These are phyloP conservation scores for Curvularia verruculosa DNA, from an alignment of 2,329 filamentous ascomycete genomes.

Conservation along the genomic window DNA sequence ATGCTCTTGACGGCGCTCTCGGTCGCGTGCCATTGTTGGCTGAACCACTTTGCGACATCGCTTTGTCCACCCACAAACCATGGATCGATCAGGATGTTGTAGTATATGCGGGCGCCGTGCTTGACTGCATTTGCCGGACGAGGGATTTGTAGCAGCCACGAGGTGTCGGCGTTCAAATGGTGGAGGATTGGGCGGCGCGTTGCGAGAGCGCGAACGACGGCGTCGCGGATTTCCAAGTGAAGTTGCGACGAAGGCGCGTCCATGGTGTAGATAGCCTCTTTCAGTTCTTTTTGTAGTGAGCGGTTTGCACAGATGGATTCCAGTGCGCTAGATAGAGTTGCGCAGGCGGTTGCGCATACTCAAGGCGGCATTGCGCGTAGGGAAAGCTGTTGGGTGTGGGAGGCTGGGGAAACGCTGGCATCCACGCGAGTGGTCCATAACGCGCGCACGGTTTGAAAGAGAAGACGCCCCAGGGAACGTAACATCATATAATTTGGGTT, in stretches of 20 bases:
- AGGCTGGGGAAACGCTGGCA: conserved; percentile 9
- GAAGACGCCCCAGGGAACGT: background rate
- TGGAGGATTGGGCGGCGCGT: conserved; percentile 62
- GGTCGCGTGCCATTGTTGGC: conserved; percentile 66
- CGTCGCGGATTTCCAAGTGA: conserved; percentile 51
- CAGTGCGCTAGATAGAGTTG: conserved; percentile 8
- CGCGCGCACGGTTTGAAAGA: conserved; percentile 22
- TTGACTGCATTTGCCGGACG: conserved; percentile 55
- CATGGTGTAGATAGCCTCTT: conserved; percentile 23
- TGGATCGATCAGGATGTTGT: conserved; percentile 69
- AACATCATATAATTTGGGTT: background rate
- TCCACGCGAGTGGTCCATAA: conserved; percentile 11
- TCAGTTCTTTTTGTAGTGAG: background rate
- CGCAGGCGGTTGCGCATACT: conserved; percentile 16
- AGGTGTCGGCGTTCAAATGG: conserved; percentile 71
- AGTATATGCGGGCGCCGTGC: conserved; percentile 58
- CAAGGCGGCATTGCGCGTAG: conserved; percentile 29
- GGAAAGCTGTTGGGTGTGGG: conserved; percentile 1
- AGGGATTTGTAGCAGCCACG: conserved; percentile 70
- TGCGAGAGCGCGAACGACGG: conserved; percentile 49
- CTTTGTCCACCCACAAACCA: conserved; percentile 68
- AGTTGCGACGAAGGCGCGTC: conserved; percentile 50
- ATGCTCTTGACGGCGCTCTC: conserved; percentile 62
- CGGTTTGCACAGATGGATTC: background rate
- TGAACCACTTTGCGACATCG: conserved; percentile 69